phyloP scores from a whole-genome alignment of 2,329 filamentous ascomycete species.

The Colletotrichum falcatum region DNA sequence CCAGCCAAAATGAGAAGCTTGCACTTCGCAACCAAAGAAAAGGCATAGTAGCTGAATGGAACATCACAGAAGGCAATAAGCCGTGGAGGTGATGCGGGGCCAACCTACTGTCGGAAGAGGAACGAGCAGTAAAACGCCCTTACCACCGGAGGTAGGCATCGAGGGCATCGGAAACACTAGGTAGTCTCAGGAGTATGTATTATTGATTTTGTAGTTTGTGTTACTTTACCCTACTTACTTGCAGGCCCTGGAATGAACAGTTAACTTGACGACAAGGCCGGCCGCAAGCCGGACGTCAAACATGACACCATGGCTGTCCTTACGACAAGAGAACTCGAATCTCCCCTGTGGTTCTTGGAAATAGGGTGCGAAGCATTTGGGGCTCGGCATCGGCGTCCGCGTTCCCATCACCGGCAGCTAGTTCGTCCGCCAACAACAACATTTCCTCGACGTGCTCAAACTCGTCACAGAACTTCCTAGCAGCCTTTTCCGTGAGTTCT shows the following conservation, averaged over 20 bases:
- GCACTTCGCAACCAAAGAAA: background rate
- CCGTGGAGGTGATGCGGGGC: background rate
- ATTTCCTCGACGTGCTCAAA: slow-evolving; percentile 74
- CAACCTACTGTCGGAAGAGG: background rate
- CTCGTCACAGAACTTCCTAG: slow-evolving; percentile 84
- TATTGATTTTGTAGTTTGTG: background rate
- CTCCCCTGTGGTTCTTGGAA: slow-evolving; percentile 71
- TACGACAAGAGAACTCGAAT: slow-evolving; percentile 70
- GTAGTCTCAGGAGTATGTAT: background rate
- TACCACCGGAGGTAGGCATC: background rate
- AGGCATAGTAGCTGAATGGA: background rate
- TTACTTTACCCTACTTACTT: background rate
- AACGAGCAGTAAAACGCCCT: background rate
- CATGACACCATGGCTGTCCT: background rate
- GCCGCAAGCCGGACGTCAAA: background rate
- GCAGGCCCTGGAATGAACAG: background rate
- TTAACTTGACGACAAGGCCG: background rate
- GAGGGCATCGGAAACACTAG: background rate
- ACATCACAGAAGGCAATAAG: background rate
- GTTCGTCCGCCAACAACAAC: slow-evolving; percentile 58
- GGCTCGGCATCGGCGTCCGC: slow-evolving; percentile 44
- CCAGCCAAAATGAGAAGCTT: background rate
- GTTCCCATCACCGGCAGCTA: slow-evolving; percentile 45
- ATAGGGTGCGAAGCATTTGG: slow-evolving; percentile 57
- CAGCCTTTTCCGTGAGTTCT: slow-evolving; percentile 83